Conservation (phyloP, 2,329 filamentous ascomycete species). For the Cordyceps tenuipes region DNA sequence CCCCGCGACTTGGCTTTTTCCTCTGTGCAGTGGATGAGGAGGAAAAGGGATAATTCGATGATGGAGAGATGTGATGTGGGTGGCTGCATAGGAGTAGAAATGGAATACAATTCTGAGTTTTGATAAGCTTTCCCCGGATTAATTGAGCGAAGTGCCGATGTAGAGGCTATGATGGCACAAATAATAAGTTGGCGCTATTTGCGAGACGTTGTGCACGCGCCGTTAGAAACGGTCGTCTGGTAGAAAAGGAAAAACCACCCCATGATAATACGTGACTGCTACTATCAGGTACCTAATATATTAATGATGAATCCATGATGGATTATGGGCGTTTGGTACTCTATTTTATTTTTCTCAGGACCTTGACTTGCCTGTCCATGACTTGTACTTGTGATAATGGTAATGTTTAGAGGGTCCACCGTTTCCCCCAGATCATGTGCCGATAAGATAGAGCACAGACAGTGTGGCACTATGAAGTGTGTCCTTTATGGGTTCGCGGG, state of each 20-base stretch:
- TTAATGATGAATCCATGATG: no score
- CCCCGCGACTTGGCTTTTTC: constrained; percentile 1
- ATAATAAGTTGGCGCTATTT: no score
- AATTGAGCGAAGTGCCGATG: not conserved
- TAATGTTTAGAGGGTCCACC: not conserved
- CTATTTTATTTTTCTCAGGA: no score
- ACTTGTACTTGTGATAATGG: not conserved
- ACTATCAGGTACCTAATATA: no score
- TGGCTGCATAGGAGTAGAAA: constrained; percentile 10
- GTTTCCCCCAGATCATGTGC: constrained; percentile 8
- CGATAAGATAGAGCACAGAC: constrained; percentile 8
- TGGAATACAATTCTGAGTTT: constrained; percentile 8
- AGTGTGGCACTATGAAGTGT: not conserved
- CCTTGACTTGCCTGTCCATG: not conserved
- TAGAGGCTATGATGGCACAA: not conserved
- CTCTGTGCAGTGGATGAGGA: not conserved
- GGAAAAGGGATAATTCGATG: constrained; percentile 1
- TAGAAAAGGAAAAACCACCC: no score
- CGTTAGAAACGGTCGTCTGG: no score
- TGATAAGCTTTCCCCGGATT: not conserved
- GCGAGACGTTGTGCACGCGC: no score
- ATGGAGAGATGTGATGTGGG: not conserved
- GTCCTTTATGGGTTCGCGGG: constrained; percentile 5
- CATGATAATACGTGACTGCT: no score
- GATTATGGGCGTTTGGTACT: no score